phyloP scores from a whole-genome alignment of 805 yeast species.

The Yamadazyma scolyti region DNA sequence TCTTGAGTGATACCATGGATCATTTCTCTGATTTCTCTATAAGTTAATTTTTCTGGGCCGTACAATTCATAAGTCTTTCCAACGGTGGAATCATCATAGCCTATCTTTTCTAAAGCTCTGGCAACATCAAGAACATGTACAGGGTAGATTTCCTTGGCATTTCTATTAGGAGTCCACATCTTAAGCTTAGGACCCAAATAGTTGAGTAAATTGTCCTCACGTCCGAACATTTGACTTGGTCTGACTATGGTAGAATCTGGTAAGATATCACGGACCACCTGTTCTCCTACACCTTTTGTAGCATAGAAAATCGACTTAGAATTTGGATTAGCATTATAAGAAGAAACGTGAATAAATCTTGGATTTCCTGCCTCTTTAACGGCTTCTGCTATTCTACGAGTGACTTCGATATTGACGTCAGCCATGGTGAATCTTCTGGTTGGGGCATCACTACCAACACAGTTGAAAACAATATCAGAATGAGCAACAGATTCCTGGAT shows the following conservation, averaged over 20 bases:
- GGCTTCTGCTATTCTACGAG: conserved; percentile 74
- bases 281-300: conserved; percentile 77
- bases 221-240: conserved; percentile 77
- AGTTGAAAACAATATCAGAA: conserved; percentile 79
- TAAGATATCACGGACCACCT: conserved; percentile 57
- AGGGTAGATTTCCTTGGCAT: conserved; percentile 62
- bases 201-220: conserved; percentile 67
- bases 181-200: conserved; percentile 51
- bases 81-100: conserved; percentile 73
- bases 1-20: conserved; percentile 59
- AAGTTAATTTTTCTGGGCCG: conserved; percentile 66
- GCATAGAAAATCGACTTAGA: conserved; percentile 71
- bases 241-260: conserved; percentile 84
- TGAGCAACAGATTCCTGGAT: conserved; percentile 74
- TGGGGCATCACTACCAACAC: conserved; percentile 70
- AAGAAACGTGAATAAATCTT: conserved; percentile 73
- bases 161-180: conserved; percentile 64
- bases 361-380: conserved; percentile 68
- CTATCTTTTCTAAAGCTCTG: conserved; percentile 70
- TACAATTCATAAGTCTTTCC: conserved; percentile 73
- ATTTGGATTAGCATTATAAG: conserved; percentile 68
- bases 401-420: conserved; percentile 76
- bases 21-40: conserved; percentile 64
- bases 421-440: conserved; percentile 82
- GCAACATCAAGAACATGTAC: conserved; percentile 79